Evolutionary conservation across 768 basidiomycete species (phyloP).

Genomic region (Podaxis mareebaensis): DNA sequence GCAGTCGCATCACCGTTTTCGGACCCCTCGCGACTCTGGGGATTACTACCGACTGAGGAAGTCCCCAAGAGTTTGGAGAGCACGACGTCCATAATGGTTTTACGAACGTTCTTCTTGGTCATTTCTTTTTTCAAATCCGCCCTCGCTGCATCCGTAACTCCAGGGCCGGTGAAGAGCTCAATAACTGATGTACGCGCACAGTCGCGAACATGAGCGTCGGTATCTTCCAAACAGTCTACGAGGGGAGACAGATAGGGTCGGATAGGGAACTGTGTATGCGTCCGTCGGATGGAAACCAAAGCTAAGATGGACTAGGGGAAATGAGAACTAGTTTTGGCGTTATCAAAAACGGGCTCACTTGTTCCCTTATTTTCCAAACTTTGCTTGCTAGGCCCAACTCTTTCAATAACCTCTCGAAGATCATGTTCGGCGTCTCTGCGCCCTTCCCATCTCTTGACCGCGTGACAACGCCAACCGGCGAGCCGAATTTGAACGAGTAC

Average conservation of each 20-base stretch:
- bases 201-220: constrained; percentile 87
- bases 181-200: constrained; percentile 80
- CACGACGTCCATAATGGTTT: constrained; percentile 82
- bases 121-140: constrained; percentile 94
- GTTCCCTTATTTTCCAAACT: constrained; percentile 84
- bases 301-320: constrained; percentile 55
- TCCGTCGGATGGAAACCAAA: constrained; percentile 72
- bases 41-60: constrained; percentile 40
- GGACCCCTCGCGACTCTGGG: constrained; percentile 56
- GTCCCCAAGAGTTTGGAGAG: constrained; percentile 63
- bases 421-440: constrained; percentile 63
- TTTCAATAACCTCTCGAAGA: constrained; percentile 71
- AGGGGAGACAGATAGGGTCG: constrained; percentile 77
- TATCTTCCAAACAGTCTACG: constrained; percentile 87
- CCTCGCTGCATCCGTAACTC: constrained; percentile 82
- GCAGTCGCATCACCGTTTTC: constrained; percentile 53
- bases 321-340: constrained; percentile 1
- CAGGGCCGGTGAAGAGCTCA: constrained; percentile 81
- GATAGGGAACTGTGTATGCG: constrained; percentile 74
- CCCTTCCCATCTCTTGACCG: constrained; percentile 53
- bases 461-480: constrained; percentile 41
- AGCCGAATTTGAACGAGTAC: constrained; percentile 63
- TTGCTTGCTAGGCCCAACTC: constrained; percentile 79
- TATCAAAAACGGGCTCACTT: constrained; percentile 48
- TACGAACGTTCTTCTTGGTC: constrained; percentile 81